Evolutionary conservation across 345 rosid genomes (phyloP).

Genomic region (Eucalyptus camaldulensis): DNA sequence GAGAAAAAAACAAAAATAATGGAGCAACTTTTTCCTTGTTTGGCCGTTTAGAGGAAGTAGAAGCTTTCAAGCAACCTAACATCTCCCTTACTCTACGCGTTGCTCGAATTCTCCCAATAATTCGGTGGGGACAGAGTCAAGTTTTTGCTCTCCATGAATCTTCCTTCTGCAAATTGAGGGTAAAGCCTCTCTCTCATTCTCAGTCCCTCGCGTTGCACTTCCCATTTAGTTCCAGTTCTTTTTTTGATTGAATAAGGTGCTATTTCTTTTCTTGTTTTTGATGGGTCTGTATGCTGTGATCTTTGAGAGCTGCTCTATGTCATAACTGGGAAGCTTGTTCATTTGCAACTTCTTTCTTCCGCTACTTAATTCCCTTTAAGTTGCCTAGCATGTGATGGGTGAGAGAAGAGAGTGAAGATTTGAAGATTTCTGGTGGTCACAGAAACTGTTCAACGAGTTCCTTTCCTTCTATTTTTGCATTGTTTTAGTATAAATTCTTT

Average conservation of each 20-base stretch:
- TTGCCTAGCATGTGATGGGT: not conserved
- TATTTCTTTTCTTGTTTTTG: not conserved
- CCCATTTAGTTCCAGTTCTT: not conserved
- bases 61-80: conserved; percentile 19
- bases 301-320: not conserved
- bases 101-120: not conserved
- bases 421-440: not conserved
- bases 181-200: not conserved
- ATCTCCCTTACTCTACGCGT: not conserved
- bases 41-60: conserved; percentile 10
- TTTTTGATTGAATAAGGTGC: not conserved
- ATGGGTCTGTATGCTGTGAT: not conserved
- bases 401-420: not conserved
- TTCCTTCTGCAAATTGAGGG: not conserved
- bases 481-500: not conserved
- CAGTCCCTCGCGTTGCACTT: not conserved
- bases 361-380: not conserved
- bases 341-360: not conserved
- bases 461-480: not conserved
- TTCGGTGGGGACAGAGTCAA: not conserved
- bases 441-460: not conserved
- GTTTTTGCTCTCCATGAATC: not conserved
- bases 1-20: not conserved
- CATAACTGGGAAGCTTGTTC: not conserved
- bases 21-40: not conserved